These are phyloP conservation scores for Phanerochaete sordida DNA, from an alignment of 768 basidiomycete genomes.

Conservation along the genomic window DNA sequence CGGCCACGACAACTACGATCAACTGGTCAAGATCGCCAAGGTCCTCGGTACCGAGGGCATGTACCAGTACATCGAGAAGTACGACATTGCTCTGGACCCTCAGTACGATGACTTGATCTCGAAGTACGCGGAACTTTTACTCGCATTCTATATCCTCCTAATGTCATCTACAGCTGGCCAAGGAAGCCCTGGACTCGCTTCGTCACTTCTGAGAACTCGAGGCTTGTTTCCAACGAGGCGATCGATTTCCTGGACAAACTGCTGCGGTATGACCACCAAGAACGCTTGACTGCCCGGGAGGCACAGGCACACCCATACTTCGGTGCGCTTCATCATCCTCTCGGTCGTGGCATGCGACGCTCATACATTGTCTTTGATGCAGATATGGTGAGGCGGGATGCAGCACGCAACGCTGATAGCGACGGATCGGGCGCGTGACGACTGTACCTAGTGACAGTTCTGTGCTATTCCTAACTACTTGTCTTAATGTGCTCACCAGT, in stretches of 20 bases:
- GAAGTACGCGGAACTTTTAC: constrained; percentile 25
- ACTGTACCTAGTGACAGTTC: not conserved
- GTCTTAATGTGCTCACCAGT: constrained; percentile 6
- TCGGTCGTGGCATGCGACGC: not conserved
- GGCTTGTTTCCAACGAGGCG: constrained; percentile 95
- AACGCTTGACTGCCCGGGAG: constrained; percentile 91
- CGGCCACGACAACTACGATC: constrained; percentile 98
- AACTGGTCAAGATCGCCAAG: constrained; percentile 96
- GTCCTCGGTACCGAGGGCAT: constrained; percentile 96
- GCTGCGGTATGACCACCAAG: constrained; percentile 95
- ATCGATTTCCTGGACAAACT: constrained; percentile 96
- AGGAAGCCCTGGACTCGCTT: constrained; percentile 95
- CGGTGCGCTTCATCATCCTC: constrained; percentile 40
- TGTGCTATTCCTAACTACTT: constrained; percentile 8
- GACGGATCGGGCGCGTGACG: constrained; percentile 45
- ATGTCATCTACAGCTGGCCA: constrained; percentile 57
- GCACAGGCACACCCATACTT: constrained; percentile 94
- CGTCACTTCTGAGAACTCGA: constrained; percentile 93
- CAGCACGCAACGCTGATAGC: constrained; percentile 57
- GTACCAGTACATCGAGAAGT: constrained; percentile 90
- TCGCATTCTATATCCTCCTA: not conserved
- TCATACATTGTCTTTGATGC: constrained; percentile 13
- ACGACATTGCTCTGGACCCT: constrained; percentile 92
- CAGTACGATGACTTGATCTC: constrained; percentile 94
- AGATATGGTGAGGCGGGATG: constrained; percentile 68